Conservation (phyloP, 2,329 filamentous ascomycete species). For the Talaromyces verruculosus region DNA sequence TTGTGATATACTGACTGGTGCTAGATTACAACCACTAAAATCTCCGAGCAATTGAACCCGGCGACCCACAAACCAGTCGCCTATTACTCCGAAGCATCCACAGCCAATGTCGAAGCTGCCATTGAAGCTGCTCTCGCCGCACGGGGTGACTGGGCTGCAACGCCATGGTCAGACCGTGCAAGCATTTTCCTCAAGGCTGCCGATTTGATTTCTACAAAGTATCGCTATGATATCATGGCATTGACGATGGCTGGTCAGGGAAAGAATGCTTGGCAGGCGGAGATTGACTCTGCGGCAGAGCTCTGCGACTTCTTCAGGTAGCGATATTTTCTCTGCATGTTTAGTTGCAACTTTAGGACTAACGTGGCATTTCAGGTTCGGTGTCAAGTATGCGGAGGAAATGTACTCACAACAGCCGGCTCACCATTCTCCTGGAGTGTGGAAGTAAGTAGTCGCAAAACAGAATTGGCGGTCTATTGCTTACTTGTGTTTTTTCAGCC, state of each 20-base stretch:
- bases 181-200: constrained; percentile 95
- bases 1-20: background rate
- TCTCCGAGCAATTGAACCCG: constrained; percentile 71
- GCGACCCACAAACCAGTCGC: constrained; percentile 78
- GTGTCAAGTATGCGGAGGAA: constrained; percentile 90
- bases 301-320: constrained; percentile 81
- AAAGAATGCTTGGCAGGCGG: constrained; percentile 99
- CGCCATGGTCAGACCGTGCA: constrained; percentile 87
- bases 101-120: constrained; percentile 71
- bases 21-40: constrained; percentile 36
- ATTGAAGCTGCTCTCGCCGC: constrained; percentile 85
- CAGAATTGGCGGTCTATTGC: background rate
- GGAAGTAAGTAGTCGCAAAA: constrained; percentile 60
- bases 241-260: constrained; percentile 94
- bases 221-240: constrained; percentile 95
- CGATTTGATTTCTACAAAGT: constrained; percentile 85
- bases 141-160: constrained; percentile 78
- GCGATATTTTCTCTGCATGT: background rate
- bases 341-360: background rate
- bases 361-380: constrained; percentile 58
- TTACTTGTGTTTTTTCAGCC: constrained; percentile 40
- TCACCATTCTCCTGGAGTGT: constrained; percentile 79
- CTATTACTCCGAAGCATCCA: constrained; percentile 77
- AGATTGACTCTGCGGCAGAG: constrained; percentile 94
- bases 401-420: constrained; percentile 83